These are phyloP conservation scores for Cladosporium cucumerinum DNA, from an alignment of 2,329 filamentous ascomycete species.

Conservation along the genomic window DNA sequence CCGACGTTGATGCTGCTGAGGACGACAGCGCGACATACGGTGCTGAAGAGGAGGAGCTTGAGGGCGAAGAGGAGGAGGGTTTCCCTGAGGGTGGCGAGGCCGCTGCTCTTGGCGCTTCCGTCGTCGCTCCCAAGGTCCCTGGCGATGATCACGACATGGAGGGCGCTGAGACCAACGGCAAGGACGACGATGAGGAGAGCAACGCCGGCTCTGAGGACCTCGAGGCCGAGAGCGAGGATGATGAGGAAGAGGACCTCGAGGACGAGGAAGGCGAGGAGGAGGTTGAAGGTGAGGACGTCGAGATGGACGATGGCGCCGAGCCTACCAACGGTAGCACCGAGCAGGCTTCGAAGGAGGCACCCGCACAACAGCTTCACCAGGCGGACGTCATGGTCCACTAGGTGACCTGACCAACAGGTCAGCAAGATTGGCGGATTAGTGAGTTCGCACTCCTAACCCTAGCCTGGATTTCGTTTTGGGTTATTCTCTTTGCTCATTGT, in stretches of 20 bases:
- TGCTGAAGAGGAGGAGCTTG: conserved; percentile 73
- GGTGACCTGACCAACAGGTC: neutral
- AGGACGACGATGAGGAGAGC: conserved; percentile 66
- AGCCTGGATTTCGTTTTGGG: neutral
- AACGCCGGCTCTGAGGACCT: conserved; percentile 58
- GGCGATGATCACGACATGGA: conserved; percentile 74
- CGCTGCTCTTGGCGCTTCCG: conserved; percentile 27
- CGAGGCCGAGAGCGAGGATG: conserved; percentile 43
- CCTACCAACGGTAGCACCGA: conserved; percentile 9
- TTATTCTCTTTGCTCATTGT: conserved; percentile 5
- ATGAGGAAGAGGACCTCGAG: conserved; percentile 37
- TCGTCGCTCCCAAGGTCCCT: conserved; percentile 8
- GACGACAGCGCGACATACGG: conserved; percentile 86
- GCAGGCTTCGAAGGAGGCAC: conserved; percentile 15
- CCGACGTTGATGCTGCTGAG: conserved; percentile 80
- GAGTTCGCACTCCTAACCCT: neutral
- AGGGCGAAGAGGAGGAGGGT: conserved; percentile 54
- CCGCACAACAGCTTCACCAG: conserved; percentile 13
- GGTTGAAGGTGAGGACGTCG: conserved; percentile 28
- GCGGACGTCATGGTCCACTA: conserved; percentile 30
- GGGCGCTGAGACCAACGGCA: conserved; percentile 57
- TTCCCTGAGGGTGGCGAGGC: conserved; percentile 50
- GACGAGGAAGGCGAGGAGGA: conserved; percentile 41
- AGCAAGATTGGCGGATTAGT: neutral
- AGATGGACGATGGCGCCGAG: conserved; percentile 19